A percentile compares a stretch with the other conserved stretches of the same genome.
These are phyloP conservation scores for Pisolithus marmoratus DNA, from an alignment of 768 basidiomycete genomes.

Conservation along the genomic window DNA sequence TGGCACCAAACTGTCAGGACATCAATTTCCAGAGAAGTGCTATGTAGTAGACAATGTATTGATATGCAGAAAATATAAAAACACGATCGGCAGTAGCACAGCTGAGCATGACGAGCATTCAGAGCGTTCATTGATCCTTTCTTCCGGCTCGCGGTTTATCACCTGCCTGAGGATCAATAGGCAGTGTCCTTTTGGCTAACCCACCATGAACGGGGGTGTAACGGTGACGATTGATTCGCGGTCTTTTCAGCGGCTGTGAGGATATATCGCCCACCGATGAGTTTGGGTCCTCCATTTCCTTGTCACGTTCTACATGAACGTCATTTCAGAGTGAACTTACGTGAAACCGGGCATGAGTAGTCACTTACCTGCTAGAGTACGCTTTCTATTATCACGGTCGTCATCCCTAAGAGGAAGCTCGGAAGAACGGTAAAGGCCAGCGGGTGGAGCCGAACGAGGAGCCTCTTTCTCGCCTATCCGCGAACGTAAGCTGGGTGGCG, in stretches of 20 bases:
- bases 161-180: slow-evolving; percentile 55
- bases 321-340: slow-evolving; percentile 5
- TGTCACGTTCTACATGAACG: slow-evolving; percentile 52
- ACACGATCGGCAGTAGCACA: slow-evolving; percentile 7
- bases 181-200: slow-evolving; percentile 53
- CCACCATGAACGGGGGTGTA: slow-evolving; percentile 37
- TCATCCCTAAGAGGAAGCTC: slow-evolving; percentile 50
- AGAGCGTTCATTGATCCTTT: slow-evolving; percentile 41
- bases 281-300: slow-evolving; percentile 39
- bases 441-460: slow-evolving; percentile 33
- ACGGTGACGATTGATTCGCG: slow-evolving; percentile 51
- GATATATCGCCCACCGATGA: slow-evolving; percentile 32
- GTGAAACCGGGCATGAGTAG: neutral
- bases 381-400: slow-evolving; percentile 64
- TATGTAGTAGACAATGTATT: slow-evolving; percentile 12
- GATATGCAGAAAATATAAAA: slow-evolving; percentile 7
- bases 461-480: slow-evolving; percentile 60
- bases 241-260: slow-evolving; percentile 51
- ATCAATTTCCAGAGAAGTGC: slow-evolving; percentile 4
- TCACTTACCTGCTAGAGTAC: slow-evolving; percentile 60
- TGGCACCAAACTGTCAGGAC: slow-evolving; percentile 1
- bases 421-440: slow-evolving; percentile 36
- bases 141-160: slow-evolving; percentile 50
- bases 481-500: slow-evolving; percentile 41
- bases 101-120: neutral